These are phyloP conservation scores for Boletus semigastroideus DNA, from an alignment of 1,284 basidiomycete genomes.

Conservation along the genomic window DNA sequence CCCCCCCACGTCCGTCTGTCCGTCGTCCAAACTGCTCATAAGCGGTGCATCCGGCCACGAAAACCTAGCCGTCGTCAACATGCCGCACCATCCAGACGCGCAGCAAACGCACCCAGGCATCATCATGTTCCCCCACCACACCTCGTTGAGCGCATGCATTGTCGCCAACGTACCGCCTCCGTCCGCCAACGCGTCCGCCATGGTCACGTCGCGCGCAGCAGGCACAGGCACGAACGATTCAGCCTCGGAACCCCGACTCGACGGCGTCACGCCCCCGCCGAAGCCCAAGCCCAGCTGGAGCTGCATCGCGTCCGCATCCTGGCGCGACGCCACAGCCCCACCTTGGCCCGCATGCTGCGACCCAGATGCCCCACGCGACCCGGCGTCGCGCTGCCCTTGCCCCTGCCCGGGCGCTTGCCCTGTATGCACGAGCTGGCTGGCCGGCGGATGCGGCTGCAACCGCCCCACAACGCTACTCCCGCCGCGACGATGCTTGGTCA, in stretches of 20 bases:
- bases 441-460: conserved; percentile 26
- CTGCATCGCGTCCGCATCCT: conserved; percentile 21
- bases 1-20: conserved; percentile 5
- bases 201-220: conserved; percentile 40
- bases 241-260: not conserved
- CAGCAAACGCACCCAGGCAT: conserved; percentile 63
- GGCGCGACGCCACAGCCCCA: conserved; percentile 8
- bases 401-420: too few relatives aligned
- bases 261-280: conserved; percentile 37
- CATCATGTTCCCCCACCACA: conserved; percentile 77
- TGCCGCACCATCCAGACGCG: not conserved
- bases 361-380: conserved; percentile 8
- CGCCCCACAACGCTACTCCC: conserved; percentile 14
- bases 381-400: conserved; percentile 4
- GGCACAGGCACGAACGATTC: not conserved
- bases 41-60: conserved; percentile 33
- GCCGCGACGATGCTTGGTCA: conserved; percentile 41
- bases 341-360: conserved; percentile 7
- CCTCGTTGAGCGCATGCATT: conserved; percentile 69
- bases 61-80: conserved; percentile 16
- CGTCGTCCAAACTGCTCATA: conserved; percentile 26
- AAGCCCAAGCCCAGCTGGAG: conserved; percentile 6
- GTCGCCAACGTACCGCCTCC: conserved; percentile 61
- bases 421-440: conserved; percentile 21
- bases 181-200: conserved; percentile 41